Evolutionary conservation across 2,329 filamentous ascomycete genomes (phyloP).

Genomic region (Magnaporthiopsis poae): DNA sequence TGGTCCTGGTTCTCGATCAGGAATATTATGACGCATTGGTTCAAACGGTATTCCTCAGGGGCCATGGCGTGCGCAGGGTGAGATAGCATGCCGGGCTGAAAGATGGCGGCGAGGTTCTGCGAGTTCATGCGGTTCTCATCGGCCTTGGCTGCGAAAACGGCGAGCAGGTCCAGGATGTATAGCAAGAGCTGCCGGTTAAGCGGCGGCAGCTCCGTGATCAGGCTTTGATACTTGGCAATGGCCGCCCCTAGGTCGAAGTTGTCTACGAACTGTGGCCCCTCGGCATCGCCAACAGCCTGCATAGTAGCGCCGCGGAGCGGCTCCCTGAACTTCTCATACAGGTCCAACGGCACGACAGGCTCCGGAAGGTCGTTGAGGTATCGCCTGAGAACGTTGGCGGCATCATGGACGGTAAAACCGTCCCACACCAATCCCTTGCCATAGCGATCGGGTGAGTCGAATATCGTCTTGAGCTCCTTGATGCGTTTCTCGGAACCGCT

Average conservation of each 20-base stretch:
- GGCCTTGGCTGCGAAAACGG: conserved; percentile 92
- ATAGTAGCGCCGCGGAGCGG: conserved; percentile 64
- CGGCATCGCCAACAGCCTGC: conserved; percentile 62
- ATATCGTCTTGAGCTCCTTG: conserved; percentile 84
- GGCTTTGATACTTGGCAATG: conserved; percentile 72
- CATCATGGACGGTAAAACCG: conserved; percentile 96
- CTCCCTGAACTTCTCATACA: conserved; percentile 84
- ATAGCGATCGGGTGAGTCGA: conserved; percentile 89
- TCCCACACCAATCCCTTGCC: conserved; percentile 96
- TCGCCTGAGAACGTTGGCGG: conserved; percentile 85
- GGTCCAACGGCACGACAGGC: conserved; percentile 85
- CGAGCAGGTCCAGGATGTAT: conserved; percentile 89
- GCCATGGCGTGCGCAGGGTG: conserved; percentile 94
- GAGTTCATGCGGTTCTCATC: conserved; percentile 95
- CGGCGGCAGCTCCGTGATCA: conserved; percentile 87
- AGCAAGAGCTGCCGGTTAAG: conserved; percentile 87
- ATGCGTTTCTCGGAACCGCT: conserved; percentile 96
- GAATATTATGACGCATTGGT: conserved; percentile 95
- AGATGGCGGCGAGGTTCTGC: conserved; percentile 88
- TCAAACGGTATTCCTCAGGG: conserved; percentile 83
- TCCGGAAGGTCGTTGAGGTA: conserved; percentile 96
- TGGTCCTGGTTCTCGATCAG: conserved; percentile 97
- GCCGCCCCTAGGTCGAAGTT: conserved; percentile 65
- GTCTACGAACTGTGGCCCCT: conserved; percentile 60
- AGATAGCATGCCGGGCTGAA: conserved; percentile 90